Evolutionary conservation across 78 protist genomes (phyloP), one percentile per base, ranked within the genome.

Genomic region (Salpingoeca rosetta): DNA sequence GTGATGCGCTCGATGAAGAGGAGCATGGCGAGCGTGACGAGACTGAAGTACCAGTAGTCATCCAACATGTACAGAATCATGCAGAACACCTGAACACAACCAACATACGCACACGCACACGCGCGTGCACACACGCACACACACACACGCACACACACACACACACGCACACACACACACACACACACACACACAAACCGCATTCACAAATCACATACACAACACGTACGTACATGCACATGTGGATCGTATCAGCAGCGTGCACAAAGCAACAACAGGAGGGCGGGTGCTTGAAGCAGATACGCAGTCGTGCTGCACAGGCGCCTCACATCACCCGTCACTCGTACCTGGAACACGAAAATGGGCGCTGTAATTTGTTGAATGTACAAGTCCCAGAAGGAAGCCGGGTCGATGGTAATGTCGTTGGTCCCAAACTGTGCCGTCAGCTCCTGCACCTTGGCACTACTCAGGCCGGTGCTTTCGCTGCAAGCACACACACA

Each of bases 361-460:
- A 99, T 97, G 28, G 99, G 99, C 24, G 98, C 97, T 1, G 94
- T 27, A 26, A 94, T 93, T 56, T 98, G 99, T 85, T 98, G 98
- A 41, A 38, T 43, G 83, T 89, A 91, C 40, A 98, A 92, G 78
- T 91, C 95, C 40, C 44, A 0, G 82, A 98, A 97, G 17, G 92
- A 7, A 37, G 98, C 99, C 80, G 88, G 35, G 41, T 99, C 99
- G 35, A 98, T 88, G 57, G 85, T 92, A 82, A 96, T 88, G 40
- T 73, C 74, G 87, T 45, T 45, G 76, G 11, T 40, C 31, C 86
- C 86, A 84, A 7, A 84, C 56, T 51, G 65, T 17, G 7, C 65
- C 65, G 7, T 7, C 65, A 51, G 65, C 17, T 51, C 17, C 65
- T 51, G 31, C 31, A 51, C 65, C 65, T n/a, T n/a, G n/a, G n/a